Evolutionary conservation across 139 green algal genomes (phyloP), one percentile per base, ranked within the genome.

Genomic region (Tetraselmis striata): DNA sequence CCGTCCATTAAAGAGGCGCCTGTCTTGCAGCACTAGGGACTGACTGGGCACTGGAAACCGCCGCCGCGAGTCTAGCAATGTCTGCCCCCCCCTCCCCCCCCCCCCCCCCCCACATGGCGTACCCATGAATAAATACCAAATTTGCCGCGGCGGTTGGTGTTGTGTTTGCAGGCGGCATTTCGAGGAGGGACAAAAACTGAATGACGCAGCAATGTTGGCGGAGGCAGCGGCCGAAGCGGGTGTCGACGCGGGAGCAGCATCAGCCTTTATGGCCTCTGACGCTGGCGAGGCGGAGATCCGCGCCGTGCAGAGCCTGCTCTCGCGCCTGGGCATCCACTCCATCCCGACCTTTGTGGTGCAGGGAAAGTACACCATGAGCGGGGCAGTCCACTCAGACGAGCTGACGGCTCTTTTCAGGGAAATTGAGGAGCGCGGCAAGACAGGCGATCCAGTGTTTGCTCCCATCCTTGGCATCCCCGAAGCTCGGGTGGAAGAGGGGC

Each of bases 301-400:
- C 23, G 26, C 22, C 2, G 32, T 75, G 11, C 32, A 77, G 27
- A 23, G 45, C 2, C 22, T 81, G 28, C 59, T 85, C 25, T 23
- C 26, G 2, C 27, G 58, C 18, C 32, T 85, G 45, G 81, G 81
- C 30, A 81, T 85, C 28, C 31, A 81, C 32, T 85, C 81, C 23
- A 85, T 85, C 45, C 81, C 81, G 11, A 85, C 77, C 58, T 85
- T 85, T 32, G 26, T 85, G 30, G 76, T 85, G 74, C 32, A 78
- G 30, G 81, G 59, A 18, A 78, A 59, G 23, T 58, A 81, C 2
- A 31, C 80, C 22, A 29, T 81, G 25, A 78, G 67, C 11, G 81
- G 81, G 1, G 81, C 81, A 5, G 81, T 78, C 1, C 81, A 81
- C 2, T 59, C 76, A 1, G 30, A 30, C 23, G 81, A 85, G 32